These are phyloP conservation scores for Suillus hirtellus DNA, from an alignment of 768 basidiomycete genomes.

Conservation along the genomic window DNA sequence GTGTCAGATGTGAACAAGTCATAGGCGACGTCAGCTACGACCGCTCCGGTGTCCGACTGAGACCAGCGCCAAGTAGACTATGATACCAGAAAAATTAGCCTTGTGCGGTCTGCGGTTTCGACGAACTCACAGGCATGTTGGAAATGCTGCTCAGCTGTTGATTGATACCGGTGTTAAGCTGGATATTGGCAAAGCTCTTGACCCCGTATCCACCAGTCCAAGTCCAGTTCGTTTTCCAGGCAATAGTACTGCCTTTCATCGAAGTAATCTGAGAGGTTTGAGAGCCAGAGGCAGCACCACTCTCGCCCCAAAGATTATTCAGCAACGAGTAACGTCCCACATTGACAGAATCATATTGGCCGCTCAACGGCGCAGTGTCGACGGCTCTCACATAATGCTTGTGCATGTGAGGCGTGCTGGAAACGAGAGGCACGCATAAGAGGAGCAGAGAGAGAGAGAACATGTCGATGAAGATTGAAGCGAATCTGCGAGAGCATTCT, in stretches of 20 bases:
- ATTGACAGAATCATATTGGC: slow-evolving; percentile 54
- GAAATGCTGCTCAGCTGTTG: slow-evolving; percentile 53
- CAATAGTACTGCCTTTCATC: slow-evolving; percentile 41
- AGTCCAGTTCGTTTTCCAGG: slow-evolving; percentile 54
- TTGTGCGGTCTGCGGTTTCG: not conserved
- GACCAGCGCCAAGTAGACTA: slow-evolving; percentile 62
- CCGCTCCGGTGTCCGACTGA: slow-evolving; percentile 40
- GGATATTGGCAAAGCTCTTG: slow-evolving; percentile 64
- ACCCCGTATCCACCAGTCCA: slow-evolving; percentile 50
- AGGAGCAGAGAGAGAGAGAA: slow-evolving; percentile 11
- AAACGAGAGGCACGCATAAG: slow-evolving; percentile 24
- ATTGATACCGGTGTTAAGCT: slow-evolving; percentile 52
- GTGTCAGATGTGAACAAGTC: slow-evolving; percentile 62
- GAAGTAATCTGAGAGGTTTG: slow-evolving; percentile 52
- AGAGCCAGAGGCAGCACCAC: slow-evolving; percentile 46
- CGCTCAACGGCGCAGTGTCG: slow-evolving; percentile 38
- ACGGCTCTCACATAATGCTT: not conserved
- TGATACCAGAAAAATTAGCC: not conserved
- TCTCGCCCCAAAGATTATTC: slow-evolving; percentile 49
- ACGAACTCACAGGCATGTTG: slow-evolving; percentile 51
- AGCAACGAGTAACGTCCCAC: slow-evolving; percentile 50
- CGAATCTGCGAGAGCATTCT: too few relatives aligned
- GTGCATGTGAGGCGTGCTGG: slow-evolving; percentile 7
- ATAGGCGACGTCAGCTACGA: slow-evolving; percentile 60
- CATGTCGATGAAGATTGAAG: not conserved